A percentile compares a stretch with the other conserved stretches of the same genome.
Conservation (phyloP, 768 basidiomycete genomes). For the Crepidotus variabilis region DNA sequence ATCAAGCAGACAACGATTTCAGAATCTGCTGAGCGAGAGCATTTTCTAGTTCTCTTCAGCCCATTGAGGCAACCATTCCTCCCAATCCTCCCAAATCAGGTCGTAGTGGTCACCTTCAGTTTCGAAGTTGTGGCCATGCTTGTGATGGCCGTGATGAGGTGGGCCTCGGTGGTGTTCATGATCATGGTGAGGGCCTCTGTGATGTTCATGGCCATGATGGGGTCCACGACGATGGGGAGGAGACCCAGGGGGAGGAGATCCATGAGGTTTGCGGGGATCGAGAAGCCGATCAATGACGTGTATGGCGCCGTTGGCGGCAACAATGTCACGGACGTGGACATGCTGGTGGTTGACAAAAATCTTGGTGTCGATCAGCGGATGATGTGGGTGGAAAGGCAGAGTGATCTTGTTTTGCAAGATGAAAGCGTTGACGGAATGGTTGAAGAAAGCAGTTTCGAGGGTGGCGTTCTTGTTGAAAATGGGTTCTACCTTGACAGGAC, state of each 20-base stretch:
- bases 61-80: slow-evolving; percentile 49
- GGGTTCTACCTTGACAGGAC: slow-evolving; percentile 16
- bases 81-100: slow-evolving; percentile 37
- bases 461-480: slow-evolving; percentile 31
- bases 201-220: not conserved
- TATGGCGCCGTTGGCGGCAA: slow-evolving; percentile 53
- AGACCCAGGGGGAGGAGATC: not conserved
- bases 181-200: not conserved
- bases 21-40: no score
- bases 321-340: slow-evolving; percentile 41
- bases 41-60: slow-evolving; percentile 18
- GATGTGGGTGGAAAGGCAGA: slow-evolving; percentile 29
- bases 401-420: slow-evolving; percentile 43
- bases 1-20: no score
- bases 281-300: slow-evolving; percentile 43
- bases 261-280: slow-evolving; percentile 28
- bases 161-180: not conserved
- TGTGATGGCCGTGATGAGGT: slow-evolving; percentile 1
- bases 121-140: slow-evolving; percentile 6
- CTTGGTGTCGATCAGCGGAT: slow-evolving; percentile 28
- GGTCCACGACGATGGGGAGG: no score
- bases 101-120: slow-evolving; percentile 5
- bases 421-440: slow-evolving; percentile 41
- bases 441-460: slow-evolving; percentile 37
- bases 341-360: slow-evolving; percentile 35